A percentile compares a stretch with the other conserved stretches of the same genome.
Conservation (phyloP, 106 monocot species). For the Vanilla planifolia region DNA sequence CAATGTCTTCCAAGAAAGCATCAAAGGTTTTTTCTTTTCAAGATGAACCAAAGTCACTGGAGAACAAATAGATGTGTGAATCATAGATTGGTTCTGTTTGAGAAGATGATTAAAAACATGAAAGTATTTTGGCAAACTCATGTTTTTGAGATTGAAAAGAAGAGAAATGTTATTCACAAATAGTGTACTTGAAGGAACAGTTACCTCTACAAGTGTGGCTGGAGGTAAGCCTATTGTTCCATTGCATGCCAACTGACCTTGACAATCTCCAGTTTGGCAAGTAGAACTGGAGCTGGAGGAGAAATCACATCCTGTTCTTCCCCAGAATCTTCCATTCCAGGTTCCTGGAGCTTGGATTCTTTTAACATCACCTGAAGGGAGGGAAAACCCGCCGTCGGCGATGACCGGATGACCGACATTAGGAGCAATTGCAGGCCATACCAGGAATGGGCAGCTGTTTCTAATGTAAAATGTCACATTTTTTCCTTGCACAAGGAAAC, state of each 20-base stretch:
- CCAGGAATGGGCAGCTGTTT: constrained; percentile 61
- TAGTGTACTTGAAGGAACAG: too few relatives aligned
- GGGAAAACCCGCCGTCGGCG: constrained; percentile 59
- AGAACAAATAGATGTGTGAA: too few relatives aligned
- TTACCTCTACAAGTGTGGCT: constrained; percentile 62
- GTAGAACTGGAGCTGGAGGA: constrained; percentile 1
- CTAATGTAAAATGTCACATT: constrained; percentile 24
- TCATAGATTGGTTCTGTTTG: too few relatives aligned
- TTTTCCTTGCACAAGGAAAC: constrained; percentile 7
- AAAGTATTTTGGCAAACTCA: too few relatives aligned
- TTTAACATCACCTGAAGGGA: constrained; percentile 26
- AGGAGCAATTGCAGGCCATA: constrained; percentile 61
- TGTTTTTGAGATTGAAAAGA: too few relatives aligned
- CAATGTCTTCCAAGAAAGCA: too few relatives aligned
- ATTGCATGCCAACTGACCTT: constrained; percentile 46
- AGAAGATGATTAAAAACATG: too few relatives aligned
- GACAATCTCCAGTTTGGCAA: constrained; percentile 71
- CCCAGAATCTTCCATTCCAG: constrained; percentile 76
- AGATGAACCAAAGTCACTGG: too few relatives aligned
- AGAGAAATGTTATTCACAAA: too few relatives aligned
- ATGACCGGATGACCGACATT: constrained; percentile 50
- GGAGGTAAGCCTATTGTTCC: constrained; percentile 61
- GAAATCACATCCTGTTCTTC: constrained; percentile 61
- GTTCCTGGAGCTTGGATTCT: constrained; percentile 30
- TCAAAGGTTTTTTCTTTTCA: too few relatives aligned